phyloP scores from a whole-genome alignment of 2,329 filamentous ascomycete species.

The Ploettnerulaceae sp. region DNA sequence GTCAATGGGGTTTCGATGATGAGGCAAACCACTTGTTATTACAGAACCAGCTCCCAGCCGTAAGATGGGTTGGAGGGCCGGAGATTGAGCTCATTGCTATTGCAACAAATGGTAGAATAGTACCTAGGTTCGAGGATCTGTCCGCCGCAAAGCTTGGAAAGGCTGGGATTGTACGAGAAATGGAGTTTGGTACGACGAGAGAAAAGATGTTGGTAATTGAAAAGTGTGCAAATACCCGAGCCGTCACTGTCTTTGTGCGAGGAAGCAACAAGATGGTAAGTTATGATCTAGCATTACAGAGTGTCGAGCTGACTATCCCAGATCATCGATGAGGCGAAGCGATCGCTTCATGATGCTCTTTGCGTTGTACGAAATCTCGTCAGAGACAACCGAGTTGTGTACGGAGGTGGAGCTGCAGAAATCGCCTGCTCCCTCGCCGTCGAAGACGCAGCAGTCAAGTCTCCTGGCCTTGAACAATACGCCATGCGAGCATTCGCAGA shows the following conservation, averaged over 20 bases:
- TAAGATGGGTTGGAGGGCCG: constrained; percentile 95
- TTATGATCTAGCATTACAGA: constrained; percentile 15
- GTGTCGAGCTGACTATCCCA: constrained; percentile 37
- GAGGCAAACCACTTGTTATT: constrained; percentile 96
- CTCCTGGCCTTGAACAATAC: constrained; percentile 95
- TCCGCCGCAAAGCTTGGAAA: constrained; percentile 84
- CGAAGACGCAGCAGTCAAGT: constrained; percentile 91
- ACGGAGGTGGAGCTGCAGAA: constrained; percentile 93
- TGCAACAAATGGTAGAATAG: constrained; percentile 95
- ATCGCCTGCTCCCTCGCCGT: constrained; percentile 96
- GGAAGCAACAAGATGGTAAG: constrained; percentile 99
- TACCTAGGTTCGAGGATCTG: constrained; percentile 93
- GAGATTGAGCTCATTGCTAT: constrained; percentile 99
- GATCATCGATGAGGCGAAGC: constrained; percentile 99
- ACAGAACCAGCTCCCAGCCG: constrained; percentile 92
- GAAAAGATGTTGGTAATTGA: constrained; percentile 99
- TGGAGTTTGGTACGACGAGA: constrained; percentile 93
- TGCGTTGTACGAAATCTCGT: constrained; percentile 98
- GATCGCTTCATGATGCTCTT: constrained; percentile 93
- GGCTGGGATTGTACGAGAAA: constrained; percentile 86
- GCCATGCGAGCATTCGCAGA: constrained; percentile 98
- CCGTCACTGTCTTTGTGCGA: constrained; percentile 92
- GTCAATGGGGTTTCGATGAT: constrained; percentile 99
- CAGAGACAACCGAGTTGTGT: constrained; percentile 92
- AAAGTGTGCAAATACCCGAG: constrained; percentile 95